Conservation (phyloP, 306 rosid species). For the Casuarina cunninghamiana region DNA sequence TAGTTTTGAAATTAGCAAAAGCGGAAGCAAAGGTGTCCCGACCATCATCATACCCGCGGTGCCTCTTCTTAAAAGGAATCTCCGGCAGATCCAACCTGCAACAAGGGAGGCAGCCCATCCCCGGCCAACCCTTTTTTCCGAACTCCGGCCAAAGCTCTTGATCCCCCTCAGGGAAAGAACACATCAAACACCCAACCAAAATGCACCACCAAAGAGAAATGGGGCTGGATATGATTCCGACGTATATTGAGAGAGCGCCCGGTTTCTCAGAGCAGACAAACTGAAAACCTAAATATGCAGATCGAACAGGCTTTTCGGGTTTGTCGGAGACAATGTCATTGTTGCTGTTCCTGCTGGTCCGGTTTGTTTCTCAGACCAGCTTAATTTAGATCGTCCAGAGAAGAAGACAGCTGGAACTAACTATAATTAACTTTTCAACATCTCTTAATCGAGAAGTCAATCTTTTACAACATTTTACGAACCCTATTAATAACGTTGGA, state of each 20-base stretch:
- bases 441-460: too few relatives aligned
- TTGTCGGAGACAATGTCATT: not conserved
- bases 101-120: slow-evolving; percentile 47
- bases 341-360: not conserved
- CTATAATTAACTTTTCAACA: too few relatives aligned
- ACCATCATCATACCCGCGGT: slow-evolving; percentile 11
- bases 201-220: not conserved
- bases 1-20: slow-evolving; percentile 37
- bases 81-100: slow-evolving; percentile 19
- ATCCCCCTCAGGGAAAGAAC: not conserved
- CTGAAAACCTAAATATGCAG: not conserved
- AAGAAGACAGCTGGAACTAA: too few relatives aligned
- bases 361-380: not conserved
- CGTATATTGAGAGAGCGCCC: not conserved
- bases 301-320: not conserved
- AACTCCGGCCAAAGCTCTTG: slow-evolving; percentile 2
- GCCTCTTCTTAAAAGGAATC: not conserved
- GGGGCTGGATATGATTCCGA: not conserved
- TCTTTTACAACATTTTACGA: too few relatives aligned
- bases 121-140: slow-evolving; percentile 13
- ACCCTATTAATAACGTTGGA: too few relatives aligned
- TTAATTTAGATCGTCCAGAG: not conserved
- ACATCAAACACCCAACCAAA: not conserved
- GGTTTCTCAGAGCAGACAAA: not conserved
- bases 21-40: slow-evolving; percentile 43